These are phyloP conservation scores for Davidsoniella eucalypti DNA, from an alignment of 2,329 filamentous ascomycete genomes.

Conservation along the genomic window DNA sequence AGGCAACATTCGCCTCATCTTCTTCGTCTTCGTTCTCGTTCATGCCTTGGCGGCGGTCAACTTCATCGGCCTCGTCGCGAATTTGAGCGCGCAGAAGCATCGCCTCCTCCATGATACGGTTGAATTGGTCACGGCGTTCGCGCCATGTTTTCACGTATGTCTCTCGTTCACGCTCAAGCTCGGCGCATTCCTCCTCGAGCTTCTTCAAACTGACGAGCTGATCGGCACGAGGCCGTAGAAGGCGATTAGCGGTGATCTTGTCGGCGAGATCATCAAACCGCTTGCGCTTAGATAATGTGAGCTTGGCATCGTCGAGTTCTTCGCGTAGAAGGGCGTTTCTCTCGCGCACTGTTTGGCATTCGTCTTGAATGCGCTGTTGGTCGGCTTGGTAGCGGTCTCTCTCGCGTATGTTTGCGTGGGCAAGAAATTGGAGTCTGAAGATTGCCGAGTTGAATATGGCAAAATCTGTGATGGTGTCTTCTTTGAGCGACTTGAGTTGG, in stretches of 20 bases:
- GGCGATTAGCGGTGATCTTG: conserved; percentile 65
- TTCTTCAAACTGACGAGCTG: conserved; percentile 63
- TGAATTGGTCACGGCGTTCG: conserved; percentile 74
- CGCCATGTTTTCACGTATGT: conserved; percentile 71
- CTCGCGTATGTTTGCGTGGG: conserved; percentile 67
- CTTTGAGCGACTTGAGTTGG: conserved; percentile 48
- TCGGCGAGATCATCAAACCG: conserved; percentile 78
- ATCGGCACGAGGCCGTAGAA: conserved; percentile 70
- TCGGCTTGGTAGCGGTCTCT: conserved; percentile 69
- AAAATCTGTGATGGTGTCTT: conserved; percentile 78
- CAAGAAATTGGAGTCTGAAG: conserved; percentile 72
- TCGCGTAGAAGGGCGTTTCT: conserved; percentile 55
- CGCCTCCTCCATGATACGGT: conserved; percentile 78
- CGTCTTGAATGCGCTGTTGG: conserved; percentile 60
- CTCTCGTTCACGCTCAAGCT: conserved; percentile 69
- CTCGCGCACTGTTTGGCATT: conserved; percentile 60
- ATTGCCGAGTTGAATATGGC: conserved; percentile 76
- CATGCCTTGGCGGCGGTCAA: conserved; percentile 74
- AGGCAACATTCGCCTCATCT: conserved; percentile 22
- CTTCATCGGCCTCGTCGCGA: conserved; percentile 88
- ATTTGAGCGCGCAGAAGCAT: conserved; percentile 71
- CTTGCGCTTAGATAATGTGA: conserved; percentile 61
- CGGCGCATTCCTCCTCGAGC: conserved; percentile 72
- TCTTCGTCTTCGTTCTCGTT: conserved; percentile 49
- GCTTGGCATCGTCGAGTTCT: conserved; percentile 63